Base-by-base conservation (phyloP, 345 rosid genomes). In the Eucalyptus globulus region DNA sequence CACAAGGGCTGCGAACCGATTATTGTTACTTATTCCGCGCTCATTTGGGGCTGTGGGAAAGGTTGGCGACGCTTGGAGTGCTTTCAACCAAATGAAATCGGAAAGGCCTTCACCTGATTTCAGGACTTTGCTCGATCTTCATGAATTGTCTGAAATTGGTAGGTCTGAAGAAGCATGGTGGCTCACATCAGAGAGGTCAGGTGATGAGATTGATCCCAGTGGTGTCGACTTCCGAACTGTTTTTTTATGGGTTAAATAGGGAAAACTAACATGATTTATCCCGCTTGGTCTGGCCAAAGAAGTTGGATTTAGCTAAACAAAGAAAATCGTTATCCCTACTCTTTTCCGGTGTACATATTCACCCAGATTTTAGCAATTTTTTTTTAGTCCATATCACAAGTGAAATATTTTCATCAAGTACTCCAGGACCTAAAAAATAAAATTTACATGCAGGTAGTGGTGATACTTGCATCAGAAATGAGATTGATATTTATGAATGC, bases 41-140 rank as follows among this genome's bases (percentile, higher is more conserved):
- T 96, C 91, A 93, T 96, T 22, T 93, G 92, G 6, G 96, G 91
- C 87, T 2, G n/a, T 90, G 65, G 97, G 92, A 40, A 93, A 87
- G 86, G 90, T 47, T 21, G 91, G 62, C 45, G 96, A 94, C 44
- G 97, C 97, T 17, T 92, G 97, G 95, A 88, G 90, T 40, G 89
- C 93, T 83, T 96, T 93, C 89, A 87, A 22, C 80, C 21, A 87
- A 56, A 94, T 94, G 94, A 91, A 92, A 90, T 76, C 44, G 89
- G 92, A 92, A 37, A 95, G 96, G 54, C 92, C 93, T 27, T 31
- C 54, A 26, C 99, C 99, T 14, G 98, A 96, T 90, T 96, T 97
- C 83, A 92, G 89, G 93, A 95, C 98, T 16, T 14, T 95, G 95
- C 54, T 91, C 96, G 2, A 94, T 90, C 93, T 94, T 95, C 92